Evolutionary conservation across 306 rosid genomes (phyloP), one percentile per base, ranked within the genome.

Genomic region (Lathyrus oleraceus): DNA sequence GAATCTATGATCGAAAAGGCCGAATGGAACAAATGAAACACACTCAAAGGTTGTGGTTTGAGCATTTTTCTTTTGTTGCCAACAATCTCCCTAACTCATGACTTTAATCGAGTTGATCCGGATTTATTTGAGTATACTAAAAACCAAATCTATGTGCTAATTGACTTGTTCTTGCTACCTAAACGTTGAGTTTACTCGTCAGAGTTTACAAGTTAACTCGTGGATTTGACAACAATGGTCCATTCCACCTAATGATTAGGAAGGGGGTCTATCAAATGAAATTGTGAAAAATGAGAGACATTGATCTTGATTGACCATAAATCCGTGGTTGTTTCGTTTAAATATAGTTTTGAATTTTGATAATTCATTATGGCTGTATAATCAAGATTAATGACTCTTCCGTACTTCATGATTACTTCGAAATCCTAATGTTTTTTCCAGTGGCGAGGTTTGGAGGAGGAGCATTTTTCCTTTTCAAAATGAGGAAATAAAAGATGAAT

Each of bases 281-380:
- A 58, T 12, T 20, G 12, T 58, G 64, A n/a, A 58, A 28, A 12
- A 1, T 21, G 12, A 58, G 64, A 58, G 64, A 28, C 19, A 14
- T 28, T 7, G 11, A 58, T 58, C 40, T 48, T 66, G 58, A 66
- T 30, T 66, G 71, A 47, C 63, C 21, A 23, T 66, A 44, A n/a
- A n/a, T n/a, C n/a, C n/a, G n/a, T n/a, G 42, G 57, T 15, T 58
- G 64, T 28, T 58, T 58, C 30, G 35, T 10, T 27, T 57, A 28
- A 14, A 14, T 30, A 15, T 30, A 28, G 42, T 21, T 21, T 21
- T 21, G 23, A 21, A 21, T 58, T 58, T 28, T 30, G 64, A 58
- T 30, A 19, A 28, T 28, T 30, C 64, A 45, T 27, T 44, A 65
- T 65, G 53, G 12, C 25, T 65, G n/a, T 28, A 58, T 27, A 28